Base-by-base conservation (phyloP, 768 basidiomycete species). In the Filobasidium wieringae region DNA sequence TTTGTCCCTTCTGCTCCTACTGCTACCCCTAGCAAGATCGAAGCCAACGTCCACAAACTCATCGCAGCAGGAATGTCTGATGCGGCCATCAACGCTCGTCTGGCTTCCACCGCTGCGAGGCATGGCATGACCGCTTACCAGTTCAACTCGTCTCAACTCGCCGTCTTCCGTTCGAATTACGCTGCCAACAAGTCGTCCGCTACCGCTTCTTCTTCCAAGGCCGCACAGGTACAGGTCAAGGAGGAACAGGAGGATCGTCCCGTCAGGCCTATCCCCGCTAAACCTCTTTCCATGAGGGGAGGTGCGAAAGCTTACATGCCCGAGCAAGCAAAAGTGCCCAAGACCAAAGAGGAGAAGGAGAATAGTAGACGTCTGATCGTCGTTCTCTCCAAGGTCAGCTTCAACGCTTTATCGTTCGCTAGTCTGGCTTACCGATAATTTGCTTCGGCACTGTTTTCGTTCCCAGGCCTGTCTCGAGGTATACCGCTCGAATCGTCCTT, bases 401-500 rank as follows among this genome's bases (percentile, higher is more conserved):
- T 40, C 26, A 5, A 12, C 9, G 14, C 17, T 19, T 50, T 11
- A 31, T 51, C 43, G 4, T 24, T 17, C 47, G 17, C 56, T 34
- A 31, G 30, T 29, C 9, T 27, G 26, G 24, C 22, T 19, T 9
- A 9, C 11, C 9, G 27, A 29, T 29, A 26, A 27, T 29, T 11
- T 26, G 24, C 9, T 17, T 29, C 14, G 49, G 24, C 37, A 4
- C 19, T 19, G 17, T n/a, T 7, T 27, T 15, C 45, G 19, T 43
- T 47, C 19, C 71, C 86, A 92, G 69, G 93, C 95, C 0, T 99
- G 95, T 70, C 78, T 99, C 53, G 93, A 97, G 77, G 88, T 89
- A 2, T 97, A 97, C 77, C 81, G 60, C 17, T 50, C 47, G 9
- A 45, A 26, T 15, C 36, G 50, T 29, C 50, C 56, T 26, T 47